Conservation (phyloP, 2,329 filamentous ascomycete genomes). For the Colletotrichum brevisporum region DNA sequence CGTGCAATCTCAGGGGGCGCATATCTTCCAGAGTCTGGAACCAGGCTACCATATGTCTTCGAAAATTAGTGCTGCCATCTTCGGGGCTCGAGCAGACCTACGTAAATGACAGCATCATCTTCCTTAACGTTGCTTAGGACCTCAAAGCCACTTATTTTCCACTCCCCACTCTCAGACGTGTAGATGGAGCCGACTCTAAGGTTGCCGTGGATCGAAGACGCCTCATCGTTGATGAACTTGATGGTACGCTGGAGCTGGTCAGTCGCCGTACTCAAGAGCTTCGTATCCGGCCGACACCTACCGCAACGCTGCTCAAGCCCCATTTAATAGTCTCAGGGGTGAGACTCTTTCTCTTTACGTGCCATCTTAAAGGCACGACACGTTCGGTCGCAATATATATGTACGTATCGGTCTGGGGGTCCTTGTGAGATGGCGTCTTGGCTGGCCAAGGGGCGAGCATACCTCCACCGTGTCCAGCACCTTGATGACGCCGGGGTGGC, state of each 20-base stretch:
- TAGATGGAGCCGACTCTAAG: slow-evolving; percentile 90
- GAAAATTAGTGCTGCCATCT: background rate
- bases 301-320: slow-evolving; percentile 89
- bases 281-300: slow-evolving; percentile 54
- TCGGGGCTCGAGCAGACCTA: background rate
- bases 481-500: slow-evolving; percentile 95
- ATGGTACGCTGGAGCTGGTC: slow-evolving; percentile 77
- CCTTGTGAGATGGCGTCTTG: slow-evolving; percentile 41
- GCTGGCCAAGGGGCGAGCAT: slow-evolving; percentile 22
- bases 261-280: background rate
- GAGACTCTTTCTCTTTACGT: slow-evolving; percentile 88
- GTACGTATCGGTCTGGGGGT: slow-evolving; percentile 83
- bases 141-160: slow-evolving; percentile 96
- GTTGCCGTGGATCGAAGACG: slow-evolving; percentile 89
- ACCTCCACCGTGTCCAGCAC: slow-evolving; percentile 96
- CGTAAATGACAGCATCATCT: slow-evolving; percentile 91
- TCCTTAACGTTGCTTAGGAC: slow-evolving; percentile 95
- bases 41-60: slow-evolving; percentile 88
- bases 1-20: slow-evolving; percentile 88
- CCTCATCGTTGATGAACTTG: slow-evolving; percentile 97
- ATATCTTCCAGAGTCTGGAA: slow-evolving; percentile 88
- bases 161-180: slow-evolving; percentile 96
- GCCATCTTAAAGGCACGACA: slow-evolving; percentile 88
- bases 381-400: slow-evolving; percentile 98
- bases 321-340: slow-evolving; percentile 96